phyloP scores from a whole-genome alignment of 345 rosid genomes.

The Boechera retrofracta region DNA sequence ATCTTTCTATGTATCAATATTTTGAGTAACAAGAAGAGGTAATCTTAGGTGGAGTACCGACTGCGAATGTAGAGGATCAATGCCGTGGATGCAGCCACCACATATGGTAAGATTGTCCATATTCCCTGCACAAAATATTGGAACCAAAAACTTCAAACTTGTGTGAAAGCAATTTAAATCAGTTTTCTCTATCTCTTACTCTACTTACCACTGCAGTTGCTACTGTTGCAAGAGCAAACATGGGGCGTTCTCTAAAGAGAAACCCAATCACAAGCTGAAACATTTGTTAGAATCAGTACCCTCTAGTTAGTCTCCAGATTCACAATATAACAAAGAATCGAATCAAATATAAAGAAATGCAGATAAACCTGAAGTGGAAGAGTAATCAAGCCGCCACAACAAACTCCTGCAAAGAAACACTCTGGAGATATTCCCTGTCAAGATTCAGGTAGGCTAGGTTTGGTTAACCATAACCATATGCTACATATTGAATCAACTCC shows the following conservation, averaged over 20 bases:
- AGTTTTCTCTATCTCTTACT: constrained; percentile 1
- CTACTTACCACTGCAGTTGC: constrained; percentile 77
- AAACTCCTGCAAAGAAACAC: constrained; percentile 90
- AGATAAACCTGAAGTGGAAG: constrained; percentile 75
- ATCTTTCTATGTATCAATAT: constrained; percentile 22
- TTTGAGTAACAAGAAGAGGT: background rate
- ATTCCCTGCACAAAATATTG: constrained; percentile 57
- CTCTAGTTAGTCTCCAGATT: background rate
- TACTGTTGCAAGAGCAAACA: constrained; percentile 77
- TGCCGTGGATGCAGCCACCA: constrained; percentile 74
- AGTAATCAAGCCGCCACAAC: constrained; percentile 87
- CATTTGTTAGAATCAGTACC: constrained; percentile 11
- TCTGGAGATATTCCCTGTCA: constrained; percentile 86
- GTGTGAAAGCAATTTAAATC: constrained; percentile 14
- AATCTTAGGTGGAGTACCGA: constrained; percentile 29
- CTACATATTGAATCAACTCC: background rate
- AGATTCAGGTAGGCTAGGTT: background rate
- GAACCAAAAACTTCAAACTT: constrained; percentile 20
- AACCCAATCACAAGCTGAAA: constrained; percentile 76
- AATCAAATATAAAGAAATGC: background rate
- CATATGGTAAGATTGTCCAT: constrained; percentile 83
- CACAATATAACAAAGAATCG: background rate
- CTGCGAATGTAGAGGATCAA: constrained; percentile 53
- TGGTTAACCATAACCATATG: constrained; percentile 6
- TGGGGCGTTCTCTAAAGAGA: constrained; percentile 71